Percentiles rank a stretch among this genome's conserved stretches.
Evolutionary conservation across 1,139 yeast genomes (phyloP).

Genomic region (Trichomonascaceae sp.): DNA sequence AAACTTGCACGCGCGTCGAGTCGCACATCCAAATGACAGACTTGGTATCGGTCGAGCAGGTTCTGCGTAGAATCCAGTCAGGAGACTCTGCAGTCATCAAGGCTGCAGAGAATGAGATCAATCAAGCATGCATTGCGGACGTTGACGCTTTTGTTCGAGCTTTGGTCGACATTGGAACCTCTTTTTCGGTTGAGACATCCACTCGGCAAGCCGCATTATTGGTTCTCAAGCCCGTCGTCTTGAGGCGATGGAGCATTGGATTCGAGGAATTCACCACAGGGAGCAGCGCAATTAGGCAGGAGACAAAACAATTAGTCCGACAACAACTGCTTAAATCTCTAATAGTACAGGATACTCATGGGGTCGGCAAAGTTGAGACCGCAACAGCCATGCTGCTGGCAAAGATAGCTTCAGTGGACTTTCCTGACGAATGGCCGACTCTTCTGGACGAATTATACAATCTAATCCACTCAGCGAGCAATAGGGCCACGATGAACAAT

Average conservation of each 20-base stretch:
- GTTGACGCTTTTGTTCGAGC: constrained; percentile 3
- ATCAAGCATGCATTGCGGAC: constrained; percentile 1
- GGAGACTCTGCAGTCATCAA: constrained; percentile 2
- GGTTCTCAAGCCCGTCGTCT: constrained; percentile 56
- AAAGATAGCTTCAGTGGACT: constrained; percentile 80
- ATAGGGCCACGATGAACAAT: not conserved
- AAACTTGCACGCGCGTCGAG: too few species aligned
- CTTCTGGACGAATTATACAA: constrained; percentile 29
- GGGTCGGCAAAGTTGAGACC: constrained; percentile 40
- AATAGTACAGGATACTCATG: too few species aligned
- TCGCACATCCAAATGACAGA: too few species aligned
- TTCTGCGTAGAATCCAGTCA: constrained; percentile 3
- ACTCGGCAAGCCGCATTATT: constrained; percentile 49
- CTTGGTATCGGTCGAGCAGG: too few species aligned
- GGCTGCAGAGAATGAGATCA: constrained; percentile 4
- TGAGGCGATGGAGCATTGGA: constrained; percentile 75
- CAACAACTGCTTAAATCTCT: constrained; percentile 34
- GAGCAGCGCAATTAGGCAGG: constrained; percentile 28
- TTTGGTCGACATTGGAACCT: constrained; percentile 2
- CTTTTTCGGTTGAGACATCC: constrained; percentile 2
- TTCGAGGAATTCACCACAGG: constrained; percentile 51
- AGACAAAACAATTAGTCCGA: constrained; percentile 39
- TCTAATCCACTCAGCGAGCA: not conserved
- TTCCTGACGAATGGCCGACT: constrained; percentile 92
- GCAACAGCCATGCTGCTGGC: constrained; percentile 66